Evolutionary conservation across 2,329 filamentous ascomycete genomes (phyloP).

Genomic region (Zymoseptoria brevis): DNA sequence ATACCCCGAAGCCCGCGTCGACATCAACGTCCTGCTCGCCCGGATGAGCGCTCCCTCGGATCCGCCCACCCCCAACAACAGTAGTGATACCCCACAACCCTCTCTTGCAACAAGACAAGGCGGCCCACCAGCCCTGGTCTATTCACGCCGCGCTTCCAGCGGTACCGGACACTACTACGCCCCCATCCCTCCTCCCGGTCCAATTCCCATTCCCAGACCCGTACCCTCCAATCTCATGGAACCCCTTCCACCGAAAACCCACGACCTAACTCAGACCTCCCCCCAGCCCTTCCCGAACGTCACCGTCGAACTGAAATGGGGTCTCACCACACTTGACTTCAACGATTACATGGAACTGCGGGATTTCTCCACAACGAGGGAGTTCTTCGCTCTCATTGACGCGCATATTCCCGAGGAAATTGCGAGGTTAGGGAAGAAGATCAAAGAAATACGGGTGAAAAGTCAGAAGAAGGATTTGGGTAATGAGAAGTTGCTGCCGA

Average conservation of each 20-base stretch:
- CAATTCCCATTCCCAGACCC: not conserved
- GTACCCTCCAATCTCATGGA: not conserved
- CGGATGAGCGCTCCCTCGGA: not conserved
- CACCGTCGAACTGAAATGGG: constrained; percentile 10
- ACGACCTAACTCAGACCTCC: not conserved
- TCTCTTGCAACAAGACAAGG: not conserved
- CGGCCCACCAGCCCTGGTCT: not conserved
- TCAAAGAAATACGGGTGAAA: constrained; percentile 12
- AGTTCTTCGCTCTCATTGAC: constrained; percentile 11
- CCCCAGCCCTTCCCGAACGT: constrained; percentile 5
- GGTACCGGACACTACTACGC: not conserved
- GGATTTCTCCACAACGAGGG: constrained; percentile 4
- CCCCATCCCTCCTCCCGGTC: not conserved
- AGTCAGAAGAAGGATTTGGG: constrained; percentile 5
- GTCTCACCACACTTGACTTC: constrained; percentile 7
- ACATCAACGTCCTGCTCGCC: constrained; percentile 1
- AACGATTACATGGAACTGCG: constrained; percentile 10
- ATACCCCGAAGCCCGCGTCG: constrained; percentile 1
- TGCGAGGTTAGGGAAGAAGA: not conserved
- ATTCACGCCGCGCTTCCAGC: not conserved
- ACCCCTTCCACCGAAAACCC: not conserved
- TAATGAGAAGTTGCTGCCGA: constrained; percentile 3
- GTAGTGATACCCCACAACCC: not conserved
- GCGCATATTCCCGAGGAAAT: constrained; percentile 9
- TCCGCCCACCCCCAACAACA: not conserved